Evolutionary conservation across 75 land plant genomes (phyloP).

Genomic region (Pinus tabuliformis): DNA sequence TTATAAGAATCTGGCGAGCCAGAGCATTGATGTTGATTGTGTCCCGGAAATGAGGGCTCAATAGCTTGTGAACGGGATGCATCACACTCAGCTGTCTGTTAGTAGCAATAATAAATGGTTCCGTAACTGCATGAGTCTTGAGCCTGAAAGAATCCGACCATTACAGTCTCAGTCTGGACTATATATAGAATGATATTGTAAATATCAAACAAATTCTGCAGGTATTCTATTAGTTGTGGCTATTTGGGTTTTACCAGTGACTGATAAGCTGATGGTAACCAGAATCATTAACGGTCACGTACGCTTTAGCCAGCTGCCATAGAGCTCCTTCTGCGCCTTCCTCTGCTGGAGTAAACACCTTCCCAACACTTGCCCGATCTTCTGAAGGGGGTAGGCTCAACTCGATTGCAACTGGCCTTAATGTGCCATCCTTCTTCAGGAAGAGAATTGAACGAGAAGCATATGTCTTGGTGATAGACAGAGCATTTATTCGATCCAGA

Average conservation of each 20-base stretch:
- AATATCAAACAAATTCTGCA: too few species aligned
- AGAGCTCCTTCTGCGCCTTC: constrained; percentile 33
- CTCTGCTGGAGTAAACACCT: constrained; percentile 36
- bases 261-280: constrained; percentile 26
- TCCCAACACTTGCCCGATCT: constrained; percentile 29
- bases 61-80: constrained; percentile 68
- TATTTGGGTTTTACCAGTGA: constrained; percentile 14
- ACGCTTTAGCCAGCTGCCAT: constrained; percentile 22
- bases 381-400: constrained; percentile 16
- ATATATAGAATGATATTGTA: not conserved
- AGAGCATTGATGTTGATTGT: constrained; percentile 76
- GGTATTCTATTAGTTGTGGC: too few species aligned
- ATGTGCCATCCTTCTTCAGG: constrained; percentile 17
- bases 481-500: constrained; percentile 26
- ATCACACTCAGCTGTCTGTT: constrained; percentile 64
- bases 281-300: constrained; percentile 13
- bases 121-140: constrained; percentile 55
- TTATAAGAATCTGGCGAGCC: constrained; percentile 52
- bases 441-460: constrained; percentile 31
- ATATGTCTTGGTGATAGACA: constrained; percentile 11
- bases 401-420: constrained; percentile 32
- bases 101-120: constrained; percentile 72
- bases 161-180: not conserved
- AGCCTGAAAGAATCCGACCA: constrained; percentile 22
- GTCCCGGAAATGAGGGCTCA: constrained; percentile 73